A percentile compares a stretch with the other conserved stretches of the same genome.
Evolutionary conservation across 495 filamentous ascomycete genomes (phyloP).

Genomic region (Symbiotaphrina buchneri): DNA sequence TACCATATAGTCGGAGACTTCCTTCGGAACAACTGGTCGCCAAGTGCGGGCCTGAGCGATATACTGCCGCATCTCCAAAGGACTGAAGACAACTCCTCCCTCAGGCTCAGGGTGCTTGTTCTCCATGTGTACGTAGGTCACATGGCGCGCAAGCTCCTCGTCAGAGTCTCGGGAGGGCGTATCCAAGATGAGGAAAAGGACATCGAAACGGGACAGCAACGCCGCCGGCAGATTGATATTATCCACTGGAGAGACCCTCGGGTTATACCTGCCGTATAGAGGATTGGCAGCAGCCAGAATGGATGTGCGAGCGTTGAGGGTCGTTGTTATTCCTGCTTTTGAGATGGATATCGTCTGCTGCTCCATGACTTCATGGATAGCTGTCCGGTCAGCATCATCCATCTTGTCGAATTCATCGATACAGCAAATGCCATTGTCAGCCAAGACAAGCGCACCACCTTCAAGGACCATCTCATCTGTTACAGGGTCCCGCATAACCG

Average conservation of each 20-base stretch:
- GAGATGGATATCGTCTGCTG: conserved; percentile 98
- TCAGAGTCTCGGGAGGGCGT: conserved; percentile 72
- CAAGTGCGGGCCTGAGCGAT: conserved; percentile 78
- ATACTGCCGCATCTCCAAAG: conserved; percentile 84
- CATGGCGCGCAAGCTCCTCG: conserved; percentile 85
- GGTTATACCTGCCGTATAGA: conserved; percentile 94
- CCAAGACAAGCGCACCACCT: conserved; percentile 84
- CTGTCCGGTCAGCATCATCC: conserved; percentile 89
- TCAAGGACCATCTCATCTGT: conserved; percentile 98
- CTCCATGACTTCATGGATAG: conserved; percentile 99
- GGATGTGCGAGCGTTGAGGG: conserved; percentile 85
- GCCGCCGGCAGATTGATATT: conserved; percentile 97
- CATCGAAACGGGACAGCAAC: conserved; percentile 86
- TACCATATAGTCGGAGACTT: conserved; percentile 84
- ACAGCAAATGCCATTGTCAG: conserved; percentile 97
- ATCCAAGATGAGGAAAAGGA: conserved; percentile 91
- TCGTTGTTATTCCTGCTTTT: conserved; percentile 92
- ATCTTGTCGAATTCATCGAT: conserved; percentile 99
- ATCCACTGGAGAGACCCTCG: conserved; percentile 83
- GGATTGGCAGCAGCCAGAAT: conserved; percentile 98
- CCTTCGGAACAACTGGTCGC: conserved; percentile 62
- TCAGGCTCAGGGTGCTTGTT: conserved; percentile 70
- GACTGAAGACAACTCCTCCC: conserved; percentile 57
- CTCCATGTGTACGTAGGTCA: conserved; percentile 95
- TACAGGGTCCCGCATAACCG: conserved; percentile 95